phyloP scores from a whole-genome alignment of 2,329 filamentous ascomycete species.

The Cordyceps cicadae region DNA sequence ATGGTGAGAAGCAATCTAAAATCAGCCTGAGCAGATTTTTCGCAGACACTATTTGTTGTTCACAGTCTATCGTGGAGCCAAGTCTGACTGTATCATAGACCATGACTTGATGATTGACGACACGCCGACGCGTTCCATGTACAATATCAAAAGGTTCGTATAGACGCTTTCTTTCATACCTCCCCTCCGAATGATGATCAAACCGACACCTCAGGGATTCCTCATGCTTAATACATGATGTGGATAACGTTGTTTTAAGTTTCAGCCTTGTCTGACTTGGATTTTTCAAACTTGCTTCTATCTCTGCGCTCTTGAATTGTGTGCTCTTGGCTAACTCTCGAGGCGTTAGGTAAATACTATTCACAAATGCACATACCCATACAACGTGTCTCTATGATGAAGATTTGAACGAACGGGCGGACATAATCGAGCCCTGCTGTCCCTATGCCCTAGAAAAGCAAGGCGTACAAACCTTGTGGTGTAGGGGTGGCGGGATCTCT shows the following conservation, averaged over 20 bases:
- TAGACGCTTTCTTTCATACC: constrained; percentile 5
- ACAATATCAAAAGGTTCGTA: constrained; percentile 39
- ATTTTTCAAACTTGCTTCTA: constrained; percentile 19
- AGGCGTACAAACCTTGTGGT: constrained; percentile 57
- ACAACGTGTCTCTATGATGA: constrained; percentile 41
- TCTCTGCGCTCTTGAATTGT: constrained; percentile 7
- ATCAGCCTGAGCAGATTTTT: constrained; percentile 40
- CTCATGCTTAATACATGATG: constrained; percentile 59
- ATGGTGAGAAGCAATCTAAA: constrained; percentile 48
- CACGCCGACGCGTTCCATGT: neutral
- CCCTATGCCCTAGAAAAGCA: constrained; percentile 40
- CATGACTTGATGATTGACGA: constrained; percentile 4
- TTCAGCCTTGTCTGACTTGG: constrained; percentile 62
- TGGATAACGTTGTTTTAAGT: constrained; percentile 53
- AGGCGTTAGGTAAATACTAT: constrained; percentile 32
- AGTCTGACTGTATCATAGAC: constrained; percentile 15
- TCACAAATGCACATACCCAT: constrained; percentile 19
- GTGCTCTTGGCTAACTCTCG: constrained; percentile 28
- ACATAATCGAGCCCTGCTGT: constrained; percentile 52
- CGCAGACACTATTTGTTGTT: constrained; percentile 11
- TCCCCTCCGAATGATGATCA: constrained; percentile 48
- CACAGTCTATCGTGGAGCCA: neutral
- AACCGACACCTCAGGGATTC: constrained; percentile 57
- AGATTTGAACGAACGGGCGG: constrained; percentile 62
- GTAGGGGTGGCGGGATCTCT: constrained; percentile 43